Evolutionary conservation across 2,329 filamentous ascomycete species (phyloP).

Genomic region (Cladosporium cucumerinum): DNA sequence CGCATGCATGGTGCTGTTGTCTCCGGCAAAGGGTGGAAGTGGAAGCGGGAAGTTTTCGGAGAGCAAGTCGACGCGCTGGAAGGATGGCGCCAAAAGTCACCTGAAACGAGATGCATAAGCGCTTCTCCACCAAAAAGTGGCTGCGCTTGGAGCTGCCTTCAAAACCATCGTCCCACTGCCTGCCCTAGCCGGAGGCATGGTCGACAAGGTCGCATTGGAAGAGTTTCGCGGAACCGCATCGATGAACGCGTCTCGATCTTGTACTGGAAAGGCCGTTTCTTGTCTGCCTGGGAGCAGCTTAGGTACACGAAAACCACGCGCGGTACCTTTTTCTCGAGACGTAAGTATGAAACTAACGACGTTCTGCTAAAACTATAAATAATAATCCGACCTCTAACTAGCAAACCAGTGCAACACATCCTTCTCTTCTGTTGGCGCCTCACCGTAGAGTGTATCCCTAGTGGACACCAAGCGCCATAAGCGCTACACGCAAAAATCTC

Average conservation of each 20-base stretch:
- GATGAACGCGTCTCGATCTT: background rate
- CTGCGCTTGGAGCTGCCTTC: slow-evolving; percentile 1
- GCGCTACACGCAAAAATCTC: background rate
- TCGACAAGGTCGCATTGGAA: background rate
- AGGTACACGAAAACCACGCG: background rate
- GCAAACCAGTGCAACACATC: background rate
- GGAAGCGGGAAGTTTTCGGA: background rate
- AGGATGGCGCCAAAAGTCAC: background rate
- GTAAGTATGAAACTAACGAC: background rate
- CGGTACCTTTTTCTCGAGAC: background rate
- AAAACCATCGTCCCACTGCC: background rate
- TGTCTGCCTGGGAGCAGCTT: background rate
- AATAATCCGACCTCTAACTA: background rate
- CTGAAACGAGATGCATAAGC: background rate
- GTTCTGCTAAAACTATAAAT: background rate
- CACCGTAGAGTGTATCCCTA: background rate
- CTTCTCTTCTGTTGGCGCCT: background rate
- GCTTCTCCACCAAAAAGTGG: background rate
- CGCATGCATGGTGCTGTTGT: background rate
- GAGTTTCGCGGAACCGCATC: background rate
- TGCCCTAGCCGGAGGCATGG: background rate
- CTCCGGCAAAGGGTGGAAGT: background rate
- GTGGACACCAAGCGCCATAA: background rate
- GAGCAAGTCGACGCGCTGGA: slow-evolving; percentile 2
- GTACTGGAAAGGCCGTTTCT: background rate